These are phyloP conservation scores for Hericium rajendrae DNA, from an alignment of 768 basidiomycete genomes.

Conservation along the genomic window DNA sequence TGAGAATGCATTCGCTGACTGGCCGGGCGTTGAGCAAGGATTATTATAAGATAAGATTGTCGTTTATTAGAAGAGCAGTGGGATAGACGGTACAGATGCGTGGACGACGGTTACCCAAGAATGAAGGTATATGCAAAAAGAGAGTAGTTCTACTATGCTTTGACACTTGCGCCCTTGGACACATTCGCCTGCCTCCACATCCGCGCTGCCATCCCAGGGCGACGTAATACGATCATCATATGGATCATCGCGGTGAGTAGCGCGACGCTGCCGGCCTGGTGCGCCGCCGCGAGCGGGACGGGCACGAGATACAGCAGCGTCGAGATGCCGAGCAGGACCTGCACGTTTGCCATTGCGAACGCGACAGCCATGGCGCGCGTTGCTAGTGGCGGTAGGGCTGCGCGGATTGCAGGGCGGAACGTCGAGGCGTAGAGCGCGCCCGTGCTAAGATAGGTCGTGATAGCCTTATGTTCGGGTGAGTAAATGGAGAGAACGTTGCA, in stretches of 20 bases:
- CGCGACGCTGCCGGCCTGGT: constrained; percentile 91
- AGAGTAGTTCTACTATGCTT: not conserved
- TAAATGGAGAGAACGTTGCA: not conserved
- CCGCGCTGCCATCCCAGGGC: constrained; percentile 57
- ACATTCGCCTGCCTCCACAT: constrained; percentile 40
- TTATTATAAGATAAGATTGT: no score
- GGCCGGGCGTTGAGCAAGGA: no score
- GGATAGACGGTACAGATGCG: no score
- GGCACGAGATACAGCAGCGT: constrained; percentile 92
- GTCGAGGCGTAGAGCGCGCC: constrained; percentile 54
- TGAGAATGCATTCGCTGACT: not conserved
- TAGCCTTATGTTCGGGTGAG: constrained; percentile 44
- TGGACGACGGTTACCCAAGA: no score
- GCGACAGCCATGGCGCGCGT: constrained; percentile 43
- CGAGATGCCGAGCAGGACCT: constrained; percentile 66
- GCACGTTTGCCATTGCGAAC: constrained; percentile 76
- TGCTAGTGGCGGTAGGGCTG: constrained; percentile 51
- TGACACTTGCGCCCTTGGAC: not conserved
- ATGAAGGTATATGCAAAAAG: no score
- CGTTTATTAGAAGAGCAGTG: no score
- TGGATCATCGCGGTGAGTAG: constrained; percentile 80
- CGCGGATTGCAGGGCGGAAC: constrained; percentile 36
- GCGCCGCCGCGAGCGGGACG: constrained; percentile 81
- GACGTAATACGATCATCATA: constrained; percentile 58
- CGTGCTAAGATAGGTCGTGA: constrained; percentile 69